Base-by-base conservation (phyloP, 176 grass and related monocot genomes). In the Thalia dealbata region DNA sequence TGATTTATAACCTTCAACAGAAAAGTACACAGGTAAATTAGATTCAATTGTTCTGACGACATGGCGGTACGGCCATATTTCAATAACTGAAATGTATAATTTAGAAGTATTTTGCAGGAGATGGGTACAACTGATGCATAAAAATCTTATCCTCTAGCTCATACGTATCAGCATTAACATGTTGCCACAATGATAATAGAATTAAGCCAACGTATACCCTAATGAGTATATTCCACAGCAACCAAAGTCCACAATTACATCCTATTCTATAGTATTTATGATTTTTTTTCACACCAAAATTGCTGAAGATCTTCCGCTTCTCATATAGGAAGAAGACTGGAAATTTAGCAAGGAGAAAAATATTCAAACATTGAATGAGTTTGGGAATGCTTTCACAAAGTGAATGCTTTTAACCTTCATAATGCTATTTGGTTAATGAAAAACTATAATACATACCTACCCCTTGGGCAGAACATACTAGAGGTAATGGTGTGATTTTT, bases 1-100 rank as follows among this genome's bases (percentile, higher is more conserved):
- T 99, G 95, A 68, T 99, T 91, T 92, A 99, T 99, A 68, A 99
- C 90, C 95, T 99, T 67, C 54, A 24, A 61, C 61, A 43, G 71
- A 38, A 81, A 73, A 67, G 19, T n/a, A 77, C 12, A 52, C 19
- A 5, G 30, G 27, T 21, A 52, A 28, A 19, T 52, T 6, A 72
- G 4, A 30, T 51, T 22, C 26, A 48, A 72, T 18, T 29, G 3
- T 25, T 70, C 3, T 50, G 29, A 32, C 13, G 27, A 7, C 27
- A 32, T 66, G 11, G 22, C n/a, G 18, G 16, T 6, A 8, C 16
- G 14, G 26, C 4, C 35, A 16, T 25, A 5, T 66, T 66, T 61
- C n/a, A 24, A 32, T 35, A 38, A 14, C 14, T 35, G 30, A 66
- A 32, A 14, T 30, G 16, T 16, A 66, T 13, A 30, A 66, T 66